phyloP scores from a whole-genome alignment of 2,329 filamentous ascomycete species.

The Pseudocercospora cruenta region DNA sequence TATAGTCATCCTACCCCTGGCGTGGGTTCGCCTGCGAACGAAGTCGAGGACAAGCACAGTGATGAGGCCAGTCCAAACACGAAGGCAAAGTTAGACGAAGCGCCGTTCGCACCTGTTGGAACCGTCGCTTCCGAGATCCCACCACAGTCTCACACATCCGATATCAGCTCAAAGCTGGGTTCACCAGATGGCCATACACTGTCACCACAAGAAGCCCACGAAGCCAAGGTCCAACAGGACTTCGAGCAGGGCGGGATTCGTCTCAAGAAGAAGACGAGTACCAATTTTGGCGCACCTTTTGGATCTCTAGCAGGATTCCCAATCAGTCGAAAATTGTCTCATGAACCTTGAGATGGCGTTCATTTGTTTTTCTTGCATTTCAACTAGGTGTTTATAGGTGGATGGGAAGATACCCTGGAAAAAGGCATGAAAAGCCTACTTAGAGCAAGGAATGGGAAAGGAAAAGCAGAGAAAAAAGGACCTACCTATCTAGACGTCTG shows the following conservation, averaged over 20 bases:
- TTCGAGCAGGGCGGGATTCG: slow-evolving; percentile 41
- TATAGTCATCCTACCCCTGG: slow-evolving; percentile 36
- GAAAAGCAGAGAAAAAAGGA: slow-evolving; percentile 9
- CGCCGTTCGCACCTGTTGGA: slow-evolving; percentile 18
- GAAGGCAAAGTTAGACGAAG: slow-evolving; percentile 13
- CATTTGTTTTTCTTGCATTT: slow-evolving; percentile 15
- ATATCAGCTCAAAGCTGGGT: slow-evolving; percentile 20
- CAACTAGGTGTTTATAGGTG: slow-evolving; percentile 10
- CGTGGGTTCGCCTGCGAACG: slow-evolving; percentile 32
- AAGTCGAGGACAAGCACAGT: slow-evolving; percentile 5
- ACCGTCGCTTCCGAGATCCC: slow-evolving; percentile 4
- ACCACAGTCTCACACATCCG: slow-evolving; percentile 18
- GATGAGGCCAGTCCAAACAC: slow-evolving; percentile 1
- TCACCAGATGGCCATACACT: slow-evolving; percentile 21
- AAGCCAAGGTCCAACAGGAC: slow-evolving; percentile 31
- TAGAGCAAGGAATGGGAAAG: background rate
- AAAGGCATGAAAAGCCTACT: background rate
- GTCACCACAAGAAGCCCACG: slow-evolving; percentile 31
- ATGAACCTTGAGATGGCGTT: slow-evolving; percentile 5
- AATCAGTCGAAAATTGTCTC: slow-evolving; percentile 28
- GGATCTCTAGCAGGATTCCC: slow-evolving; percentile 39
- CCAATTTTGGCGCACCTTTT: slow-evolving; percentile 43
- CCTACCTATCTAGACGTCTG: slow-evolving; percentile 1
- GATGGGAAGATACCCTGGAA: slow-evolving; percentile 10
- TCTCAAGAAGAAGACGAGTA: slow-evolving; percentile 42